Base-by-base conservation (phyloP, 2,329 filamentous ascomycete species). In the Fusarium sp. region DNA sequence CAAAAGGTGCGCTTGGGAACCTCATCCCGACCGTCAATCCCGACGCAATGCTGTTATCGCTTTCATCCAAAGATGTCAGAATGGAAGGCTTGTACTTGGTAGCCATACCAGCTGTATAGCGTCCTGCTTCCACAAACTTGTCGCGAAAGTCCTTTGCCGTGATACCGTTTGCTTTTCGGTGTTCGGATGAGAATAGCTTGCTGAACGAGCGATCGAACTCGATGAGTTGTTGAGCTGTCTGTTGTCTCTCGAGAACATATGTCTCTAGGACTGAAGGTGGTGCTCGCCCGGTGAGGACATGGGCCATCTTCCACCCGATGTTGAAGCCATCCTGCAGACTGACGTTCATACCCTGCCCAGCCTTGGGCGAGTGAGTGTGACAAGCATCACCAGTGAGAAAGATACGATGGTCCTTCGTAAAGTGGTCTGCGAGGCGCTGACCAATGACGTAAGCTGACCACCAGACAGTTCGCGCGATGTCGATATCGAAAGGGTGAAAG, bases 301-400 rank as follows among this genome's bases (percentile, higher is more conserved):
- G 77, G 0, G 84, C 87, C 7, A 90, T 77, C 75, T 90, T 90
- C 88, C 88, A 90, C 1, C 86, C 87, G 0, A 90, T 84, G 55
- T 89, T 90, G 77, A 75, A 79, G 3, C 71, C 81, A 78, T 94
- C 91, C 75, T 92, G 90, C 86, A 94, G 91, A 38, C 86, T 89
- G 7, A 92, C 89, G 71, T 94, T 94, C 91, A 93, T 93, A 14
- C 92, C 91, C 78, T 93, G 90, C 2, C 90, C 90, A 2, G 90
- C 90, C 77, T 92, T 92, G 11, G 90, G 90, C 1, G 71, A 72
- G 10, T 14, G 86, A 84, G 78, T 88, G 83, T 77, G 75, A 87
- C 91, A 80, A 90, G 91, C 75, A 35, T 75, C 92, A 5, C 92
- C 92, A 0, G 91, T 90, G 6, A 94, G 83, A 76, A 95, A 94